Percentiles rank a stretch among this genome's conserved stretches.
These are phyloP conservation scores for Blastobotrys americana DNA, from an alignment of 805 yeast species.

Conservation along the genomic window DNA sequence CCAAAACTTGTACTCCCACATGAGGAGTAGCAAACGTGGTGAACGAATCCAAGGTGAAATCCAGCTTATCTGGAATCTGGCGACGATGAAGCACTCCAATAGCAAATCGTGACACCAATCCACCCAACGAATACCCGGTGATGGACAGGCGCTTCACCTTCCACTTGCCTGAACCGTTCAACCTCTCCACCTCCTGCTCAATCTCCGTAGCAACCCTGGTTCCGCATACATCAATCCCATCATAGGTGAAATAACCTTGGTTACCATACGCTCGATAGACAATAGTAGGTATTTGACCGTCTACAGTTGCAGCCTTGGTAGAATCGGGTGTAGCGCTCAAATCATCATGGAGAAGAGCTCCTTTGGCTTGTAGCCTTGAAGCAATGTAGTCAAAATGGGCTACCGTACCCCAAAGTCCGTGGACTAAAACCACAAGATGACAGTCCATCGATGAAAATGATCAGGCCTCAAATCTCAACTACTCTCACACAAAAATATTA, in stretches of 20 bases:
- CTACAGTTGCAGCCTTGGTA: conserved; percentile 9
- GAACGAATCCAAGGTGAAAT: conserved; percentile 50
- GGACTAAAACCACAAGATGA: conserved; percentile 59
- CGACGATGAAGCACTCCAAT: conserved; percentile 59
- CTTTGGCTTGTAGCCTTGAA: conserved; percentile 35
- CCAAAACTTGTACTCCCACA: conserved; percentile 55
- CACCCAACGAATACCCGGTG: conserved; percentile 87
- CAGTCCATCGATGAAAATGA: conserved; percentile 28
- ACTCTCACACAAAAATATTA: too few species aligned
- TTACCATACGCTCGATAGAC: conserved; percentile 52
- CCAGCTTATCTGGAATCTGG: conserved; percentile 39
- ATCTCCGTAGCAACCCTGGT: conserved; percentile 67
- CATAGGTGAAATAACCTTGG: conserved; percentile 71
- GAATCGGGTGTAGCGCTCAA: conserved; percentile 3
- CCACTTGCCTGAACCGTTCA: conserved; percentile 20
- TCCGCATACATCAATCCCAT: conserved; percentile 83
- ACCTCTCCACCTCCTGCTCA: conserved; percentile 30
- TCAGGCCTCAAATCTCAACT: too few species aligned
- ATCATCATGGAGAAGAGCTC: conserved; percentile 19
- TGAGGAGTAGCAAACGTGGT: conserved; percentile 66
- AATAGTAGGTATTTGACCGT: conserved; percentile 20
- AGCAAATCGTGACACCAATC: conserved; percentile 72
- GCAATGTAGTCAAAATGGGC: conserved; percentile 59
- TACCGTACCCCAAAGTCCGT: conserved; percentile 72
- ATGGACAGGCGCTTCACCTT: conserved; percentile 62